A percentile compares a stretch with the other conserved stretches of the same genome.
These are phyloP conservation scores for Stachybotrys chlorohalonatus DNA, from an alignment of 2,329 filamentous ascomycete species.

Conservation along the genomic window DNA sequence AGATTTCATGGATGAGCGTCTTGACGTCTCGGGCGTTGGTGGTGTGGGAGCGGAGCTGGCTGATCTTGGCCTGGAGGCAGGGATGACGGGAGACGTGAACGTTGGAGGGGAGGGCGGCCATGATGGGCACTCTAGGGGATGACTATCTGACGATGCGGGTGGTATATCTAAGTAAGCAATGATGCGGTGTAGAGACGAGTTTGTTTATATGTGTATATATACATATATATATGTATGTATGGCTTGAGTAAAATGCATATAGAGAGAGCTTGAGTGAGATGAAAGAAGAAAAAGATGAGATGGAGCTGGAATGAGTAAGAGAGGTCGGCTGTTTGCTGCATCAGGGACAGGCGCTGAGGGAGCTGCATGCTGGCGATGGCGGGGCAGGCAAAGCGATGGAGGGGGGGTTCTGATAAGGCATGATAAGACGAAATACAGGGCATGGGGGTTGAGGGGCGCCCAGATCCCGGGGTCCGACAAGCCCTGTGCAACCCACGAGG, in stretches of 20 bases:
- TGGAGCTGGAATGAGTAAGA: neutral
- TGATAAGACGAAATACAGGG: too few relatives aligned
- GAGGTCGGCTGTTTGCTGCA: neutral
- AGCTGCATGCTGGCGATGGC: neutral
- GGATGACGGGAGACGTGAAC: conserved; percentile 79
- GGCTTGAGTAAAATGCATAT: neutral
- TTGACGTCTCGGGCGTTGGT: conserved; percentile 70
- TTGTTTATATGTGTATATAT: neutral
- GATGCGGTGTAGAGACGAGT: neutral
- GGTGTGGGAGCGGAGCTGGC: conserved; percentile 69
- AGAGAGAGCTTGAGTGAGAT: conserved; percentile 3
- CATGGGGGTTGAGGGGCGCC: too few relatives aligned
- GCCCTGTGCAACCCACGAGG: too few relatives aligned
- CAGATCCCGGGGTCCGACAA: too few relatives aligned
- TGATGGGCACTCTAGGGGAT: conserved; percentile 7
- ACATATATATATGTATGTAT: neutral
- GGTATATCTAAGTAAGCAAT: too few relatives aligned
- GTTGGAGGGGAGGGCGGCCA: conserved; percentile 42
- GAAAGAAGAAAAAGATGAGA: conserved; percentile 10
- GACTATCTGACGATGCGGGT: neutral
- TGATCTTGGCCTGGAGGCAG: conserved; percentile 80
- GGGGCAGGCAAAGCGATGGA: neutral
- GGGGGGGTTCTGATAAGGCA: too few relatives aligned
- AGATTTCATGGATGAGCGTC: conserved; percentile 75
- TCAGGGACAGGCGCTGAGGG: neutral